Conservation (phyloP, 2,329 filamentous ascomycete species). For the Davidsoniella neocaledoniae region DNA sequence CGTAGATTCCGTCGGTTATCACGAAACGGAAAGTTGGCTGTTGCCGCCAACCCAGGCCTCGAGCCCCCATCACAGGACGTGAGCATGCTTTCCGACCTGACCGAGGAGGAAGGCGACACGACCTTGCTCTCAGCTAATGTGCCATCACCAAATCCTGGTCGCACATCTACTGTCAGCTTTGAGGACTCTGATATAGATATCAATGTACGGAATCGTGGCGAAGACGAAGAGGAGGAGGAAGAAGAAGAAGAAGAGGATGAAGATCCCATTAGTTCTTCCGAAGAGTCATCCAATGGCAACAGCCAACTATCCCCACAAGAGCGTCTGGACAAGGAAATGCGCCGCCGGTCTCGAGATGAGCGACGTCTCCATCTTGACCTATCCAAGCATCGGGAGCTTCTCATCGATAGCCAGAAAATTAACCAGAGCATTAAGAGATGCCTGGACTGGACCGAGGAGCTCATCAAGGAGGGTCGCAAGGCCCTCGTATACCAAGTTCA, state of each 20-base stretch:
- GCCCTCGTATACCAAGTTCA: constrained; percentile 71
- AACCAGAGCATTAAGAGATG: constrained; percentile 88
- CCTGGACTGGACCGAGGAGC: constrained; percentile 71
- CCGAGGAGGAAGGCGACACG: constrained; percentile 24
- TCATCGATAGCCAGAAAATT: constrained; percentile 84
- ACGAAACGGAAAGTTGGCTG: constrained; percentile 57
- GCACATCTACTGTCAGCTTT: neutral
- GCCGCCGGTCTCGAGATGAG: constrained; percentile 58
- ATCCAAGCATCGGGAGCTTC: constrained; percentile 70
- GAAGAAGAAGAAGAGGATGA: constrained; percentile 28
- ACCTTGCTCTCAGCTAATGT: constrained; percentile 1
- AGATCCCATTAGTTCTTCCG: constrained; percentile 36
- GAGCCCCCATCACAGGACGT: constrained; percentile 27
- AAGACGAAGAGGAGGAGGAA: constrained; percentile 26
- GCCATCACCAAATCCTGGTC: neutral
- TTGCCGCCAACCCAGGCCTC: constrained; percentile 27
- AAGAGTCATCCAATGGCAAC: constrained; percentile 23
- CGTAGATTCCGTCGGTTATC: constrained; percentile 75
- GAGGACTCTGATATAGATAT: constrained; percentile 23
- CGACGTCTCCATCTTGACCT: constrained; percentile 72
- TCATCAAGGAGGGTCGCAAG: constrained; percentile 77
- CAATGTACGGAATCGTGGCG: constrained; percentile 29
- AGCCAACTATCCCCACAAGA: constrained; percentile 24
- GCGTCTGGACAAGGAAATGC: constrained; percentile 26
- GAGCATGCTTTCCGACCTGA: constrained; percentile 31